These are phyloP conservation scores for Chlorella sp. DNA, from an alignment of 139 green algal genomes.

Conservation along the genomic window DNA sequence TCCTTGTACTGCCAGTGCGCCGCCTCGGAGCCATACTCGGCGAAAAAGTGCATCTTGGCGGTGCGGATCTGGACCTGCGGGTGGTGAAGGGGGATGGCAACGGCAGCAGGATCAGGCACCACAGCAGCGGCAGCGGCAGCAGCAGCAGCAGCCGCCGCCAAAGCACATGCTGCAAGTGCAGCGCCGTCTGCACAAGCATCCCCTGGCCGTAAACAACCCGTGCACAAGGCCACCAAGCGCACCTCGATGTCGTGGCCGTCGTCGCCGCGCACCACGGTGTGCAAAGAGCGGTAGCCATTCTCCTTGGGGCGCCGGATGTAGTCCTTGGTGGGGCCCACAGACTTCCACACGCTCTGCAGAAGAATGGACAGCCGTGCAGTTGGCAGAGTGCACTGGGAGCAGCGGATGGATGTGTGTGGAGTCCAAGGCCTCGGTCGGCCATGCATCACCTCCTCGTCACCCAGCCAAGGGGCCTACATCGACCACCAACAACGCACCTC, in stretches of 20 bases:
- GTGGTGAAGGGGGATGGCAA: background rate
- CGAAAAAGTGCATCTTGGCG: slow-evolving; percentile 92
- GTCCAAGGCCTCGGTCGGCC: background rate
- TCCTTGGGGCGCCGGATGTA: slow-evolving; percentile 90
- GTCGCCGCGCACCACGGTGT: slow-evolving; percentile 62
- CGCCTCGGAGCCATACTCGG: slow-evolving; percentile 89
- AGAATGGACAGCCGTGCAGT: too few species aligned
- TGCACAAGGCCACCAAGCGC: slow-evolving; percentile 42
- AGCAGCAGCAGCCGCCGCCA: too few species aligned
- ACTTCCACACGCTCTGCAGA: slow-evolving; percentile 52
- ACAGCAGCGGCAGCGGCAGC: too few species aligned
- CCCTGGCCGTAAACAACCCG: too few species aligned
- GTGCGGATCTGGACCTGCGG: slow-evolving; percentile 90
- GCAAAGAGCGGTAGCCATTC: slow-evolving; percentile 94
- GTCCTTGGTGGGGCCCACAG: slow-evolving; percentile 79
- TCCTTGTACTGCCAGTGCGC: slow-evolving; percentile 99
- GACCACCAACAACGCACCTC: slow-evolving; percentile 35
- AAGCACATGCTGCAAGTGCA: too few species aligned
- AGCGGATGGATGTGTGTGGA: background rate
- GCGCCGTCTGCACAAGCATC: too few species aligned
- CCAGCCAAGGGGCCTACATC: too few species aligned
- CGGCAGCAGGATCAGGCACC: background rate
- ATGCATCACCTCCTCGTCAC: too few species aligned
- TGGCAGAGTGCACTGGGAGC: background rate
- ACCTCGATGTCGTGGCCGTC: slow-evolving; percentile 64